A percentile compares a stretch with the other conserved stretches of the same genome.
Evolutionary conservation across 2,329 filamentous ascomycete species (phyloP).

Genomic region (Clarireedia hainanense): DNA sequence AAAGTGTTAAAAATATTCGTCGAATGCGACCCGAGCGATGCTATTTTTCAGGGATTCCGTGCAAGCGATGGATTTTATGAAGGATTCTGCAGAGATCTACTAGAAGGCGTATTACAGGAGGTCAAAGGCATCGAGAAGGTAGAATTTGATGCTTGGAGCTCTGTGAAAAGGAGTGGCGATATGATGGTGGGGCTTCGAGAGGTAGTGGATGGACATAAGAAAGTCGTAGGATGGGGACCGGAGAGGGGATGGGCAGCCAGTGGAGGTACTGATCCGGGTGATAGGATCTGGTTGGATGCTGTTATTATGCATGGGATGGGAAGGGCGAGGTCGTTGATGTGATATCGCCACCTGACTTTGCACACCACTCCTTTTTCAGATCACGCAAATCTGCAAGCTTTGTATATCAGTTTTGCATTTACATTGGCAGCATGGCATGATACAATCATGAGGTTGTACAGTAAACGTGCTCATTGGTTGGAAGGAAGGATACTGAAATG

Average conservation of each 20-base stretch:
- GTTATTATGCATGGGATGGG: slow-evolving; percentile 5
- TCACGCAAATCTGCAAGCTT: too few species aligned
- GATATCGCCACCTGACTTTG: too few species aligned
- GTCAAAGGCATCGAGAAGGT: slow-evolving; percentile 50
- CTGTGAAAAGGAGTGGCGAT: slow-evolving; percentile 55
- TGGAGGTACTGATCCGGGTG: slow-evolving; percentile 22
- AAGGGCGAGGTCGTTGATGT: too few species aligned
- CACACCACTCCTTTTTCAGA: too few species aligned
- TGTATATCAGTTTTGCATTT: too few species aligned
- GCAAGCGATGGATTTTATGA: slow-evolving; percentile 61
- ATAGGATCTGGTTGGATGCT: slow-evolving; percentile 21
- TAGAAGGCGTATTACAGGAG: slow-evolving; percentile 48
- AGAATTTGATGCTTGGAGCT: slow-evolving; percentile 62
- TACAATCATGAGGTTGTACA: too few species aligned
- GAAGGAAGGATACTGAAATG: too few species aligned
- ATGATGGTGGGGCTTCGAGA: slow-evolving; percentile 56
- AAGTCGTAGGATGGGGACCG: slow-evolving; percentile 58
- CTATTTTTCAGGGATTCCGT: slow-evolving; percentile 56
- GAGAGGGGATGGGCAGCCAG: slow-evolving; percentile 55
- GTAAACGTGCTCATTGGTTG: too few species aligned
- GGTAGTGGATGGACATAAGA: slow-evolving; percentile 39
- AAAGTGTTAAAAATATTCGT: slow-evolving; percentile 58
- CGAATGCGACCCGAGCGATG: slow-evolving; percentile 63
- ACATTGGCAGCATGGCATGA: too few species aligned
- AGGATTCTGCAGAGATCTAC: slow-evolving; percentile 50